Evolutionary conservation across 306 rosid genomes (phyloP).

Genomic region (Gynostemma pentaphyllum): DNA sequence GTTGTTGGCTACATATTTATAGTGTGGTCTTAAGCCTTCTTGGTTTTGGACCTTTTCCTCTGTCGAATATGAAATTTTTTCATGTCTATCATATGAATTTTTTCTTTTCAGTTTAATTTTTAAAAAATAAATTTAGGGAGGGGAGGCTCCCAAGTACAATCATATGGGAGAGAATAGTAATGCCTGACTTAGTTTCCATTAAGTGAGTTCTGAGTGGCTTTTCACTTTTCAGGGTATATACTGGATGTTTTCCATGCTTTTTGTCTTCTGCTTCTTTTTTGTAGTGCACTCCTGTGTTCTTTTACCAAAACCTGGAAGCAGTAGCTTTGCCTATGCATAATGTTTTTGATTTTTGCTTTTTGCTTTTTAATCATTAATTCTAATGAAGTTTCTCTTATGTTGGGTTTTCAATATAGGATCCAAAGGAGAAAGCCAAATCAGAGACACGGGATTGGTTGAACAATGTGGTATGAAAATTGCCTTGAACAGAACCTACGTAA

Average conservation of each 20-base stretch:
- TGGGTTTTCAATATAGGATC: conserved; percentile 52
- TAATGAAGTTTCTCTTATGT: background rate
- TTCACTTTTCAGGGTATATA: background rate
- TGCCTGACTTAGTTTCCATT: no score
- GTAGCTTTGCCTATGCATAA: background rate
- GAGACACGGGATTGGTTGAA: conserved; percentile 99
- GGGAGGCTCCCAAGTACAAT: no score
- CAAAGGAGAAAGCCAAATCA: conserved; percentile 90
- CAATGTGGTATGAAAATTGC: conserved; percentile 60
- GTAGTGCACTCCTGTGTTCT: background rate
- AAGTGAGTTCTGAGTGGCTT: background rate
- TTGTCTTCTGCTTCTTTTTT: no score
- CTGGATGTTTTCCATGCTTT: background rate
- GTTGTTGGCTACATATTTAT: background rate
- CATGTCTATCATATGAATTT: background rate
- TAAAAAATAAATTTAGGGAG: no score
- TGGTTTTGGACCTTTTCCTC: background rate
- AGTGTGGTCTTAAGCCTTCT: background rate
- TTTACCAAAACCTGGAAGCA: background rate
- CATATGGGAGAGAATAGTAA: no score
- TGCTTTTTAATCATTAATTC: background rate
- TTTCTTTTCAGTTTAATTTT: background rate
- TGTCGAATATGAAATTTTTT: background rate
- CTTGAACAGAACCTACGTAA: conserved; percentile 6
- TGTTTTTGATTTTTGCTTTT: background rate